Evolutionary conservation across 83 land plant species (phyloP), one percentile per base, ranked within the genome.

Genomic region (Larix sibirica): DNA sequence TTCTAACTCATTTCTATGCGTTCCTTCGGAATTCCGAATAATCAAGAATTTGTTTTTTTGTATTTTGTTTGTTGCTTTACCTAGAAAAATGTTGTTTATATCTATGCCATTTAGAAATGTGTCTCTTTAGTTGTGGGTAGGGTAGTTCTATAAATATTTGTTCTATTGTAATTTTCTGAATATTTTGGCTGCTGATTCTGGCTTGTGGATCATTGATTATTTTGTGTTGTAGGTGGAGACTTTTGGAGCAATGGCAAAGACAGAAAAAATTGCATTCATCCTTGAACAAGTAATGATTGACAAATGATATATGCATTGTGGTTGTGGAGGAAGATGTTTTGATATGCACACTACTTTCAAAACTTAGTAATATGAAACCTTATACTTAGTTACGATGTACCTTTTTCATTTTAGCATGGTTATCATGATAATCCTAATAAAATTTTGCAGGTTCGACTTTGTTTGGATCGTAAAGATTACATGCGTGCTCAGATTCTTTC

Each of bases 221-320:
- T 16, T 38, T 2, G 12, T 73, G 50, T 56, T 82, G 38, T 82
- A 97, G 99, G 99, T 97, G 75, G 99, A 97, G 82, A 97, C 99
- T 13, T 97, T 97, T 90, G 99, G 99, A 77, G 98, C 98, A 31
- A 97, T 97, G 99, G 95, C 99, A n/a, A 97, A 97, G 86, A 97
- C 99, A 33, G 99, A 97, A 82, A 97, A 97, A 84, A 96, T 97
- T 47, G 97, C 96, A 3, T 97, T 97, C 86, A 97, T 97, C 78
- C 98, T 97, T 80, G 99, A 97, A 87, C 99, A 97, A 87, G 99
- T 97, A 87, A 24, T 31, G 17, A 70, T 23, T 70, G 36, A 58
- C 54, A 36, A 54, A 6, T 14, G 18, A 81, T 4, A 24, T 31
- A 40, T 68, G 38, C 20, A 40, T 23, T 36, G 58, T 42, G 28